Evolutionary conservation across 495 filamentous ascomycete genomes (phyloP).

Genomic region (Aspergillus cavernicola): DNA sequence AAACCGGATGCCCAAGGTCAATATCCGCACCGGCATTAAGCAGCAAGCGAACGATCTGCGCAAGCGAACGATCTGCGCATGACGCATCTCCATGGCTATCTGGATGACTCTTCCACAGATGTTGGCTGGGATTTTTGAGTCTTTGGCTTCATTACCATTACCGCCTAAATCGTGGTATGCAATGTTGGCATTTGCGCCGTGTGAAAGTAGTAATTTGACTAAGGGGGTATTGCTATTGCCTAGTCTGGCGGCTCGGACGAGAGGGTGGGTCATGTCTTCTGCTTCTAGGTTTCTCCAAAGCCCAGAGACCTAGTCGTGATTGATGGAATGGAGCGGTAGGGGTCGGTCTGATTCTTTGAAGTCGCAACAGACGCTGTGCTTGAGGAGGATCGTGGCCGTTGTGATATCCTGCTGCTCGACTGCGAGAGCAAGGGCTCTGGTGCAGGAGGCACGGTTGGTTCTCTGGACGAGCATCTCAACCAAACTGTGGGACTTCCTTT

Average conservation of each 20-base stretch:
- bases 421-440: background rate
- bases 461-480: background rate
- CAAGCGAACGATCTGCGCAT: background rate
- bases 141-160: background rate
- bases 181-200: background rate
- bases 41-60: background rate
- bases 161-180: background rate
- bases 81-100: background rate
- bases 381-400: background rate
- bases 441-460: background rate
- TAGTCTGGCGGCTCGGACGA: background rate
- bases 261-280: background rate
- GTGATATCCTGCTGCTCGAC: background rate
- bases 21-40: background rate
- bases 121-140: background rate
- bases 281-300: background rate
- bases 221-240: background rate
- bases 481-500: background rate
- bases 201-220: background rate
- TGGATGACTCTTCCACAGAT: background rate
- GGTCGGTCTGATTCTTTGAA: background rate
- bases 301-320: background rate
- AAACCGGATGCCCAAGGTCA: background rate
- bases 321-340: background rate
- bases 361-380: background rate